Base-by-base conservation (phyloP, 768 basidiomycete species). In the Albatrellus ellisii region DNA sequence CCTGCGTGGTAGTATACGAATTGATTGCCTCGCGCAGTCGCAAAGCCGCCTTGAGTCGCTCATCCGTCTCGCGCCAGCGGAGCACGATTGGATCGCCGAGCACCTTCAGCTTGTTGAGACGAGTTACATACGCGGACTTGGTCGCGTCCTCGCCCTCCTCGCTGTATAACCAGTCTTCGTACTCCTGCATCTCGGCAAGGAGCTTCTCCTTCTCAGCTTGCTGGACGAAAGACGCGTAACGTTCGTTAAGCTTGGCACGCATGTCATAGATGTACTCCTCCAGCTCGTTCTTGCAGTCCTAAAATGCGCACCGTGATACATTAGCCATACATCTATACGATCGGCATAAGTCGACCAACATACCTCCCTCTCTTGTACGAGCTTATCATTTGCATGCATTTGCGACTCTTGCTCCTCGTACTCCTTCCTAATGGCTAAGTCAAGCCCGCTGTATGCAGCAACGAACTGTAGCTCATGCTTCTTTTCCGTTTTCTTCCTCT, bases 201-300 rank as follows among this genome's bases (percentile, higher is more conserved):
- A 98, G 75, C 46, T 74, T 75, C 47, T 73, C 60, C 66, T 91
- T 92, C 65, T 98, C 94, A 10, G 65, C 59, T 0, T 77, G 37
- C 55, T 81, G 72, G 40, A 83, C 84, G 61, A 69, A 98, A 10
- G 74, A 36, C 14, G 79, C 78, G 55, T 86, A 95, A 39, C 83
- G 77, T 36, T 82, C 86, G 27, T 97, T 92, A 46, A 99, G 74
- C 67, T 95, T 94, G 62, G 75, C 68, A 28, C 91, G 85, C 55
- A 73, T 90, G 61, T 98, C 94, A 64, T 97, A 97, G 44, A 98
- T 84, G 67, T 94, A 97, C 65, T 98, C 95, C 66, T 99, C 94
- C 11, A 99, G 78, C 4, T 92, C 91, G 58, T 99, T 99, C 68
- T 97, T 99, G 62, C 87, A 79, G 62, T 98, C 87, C 89, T 94